phyloP scores from a whole-genome alignment of 148 eudicot species.

The Amaranthus cruentus region DNA sequence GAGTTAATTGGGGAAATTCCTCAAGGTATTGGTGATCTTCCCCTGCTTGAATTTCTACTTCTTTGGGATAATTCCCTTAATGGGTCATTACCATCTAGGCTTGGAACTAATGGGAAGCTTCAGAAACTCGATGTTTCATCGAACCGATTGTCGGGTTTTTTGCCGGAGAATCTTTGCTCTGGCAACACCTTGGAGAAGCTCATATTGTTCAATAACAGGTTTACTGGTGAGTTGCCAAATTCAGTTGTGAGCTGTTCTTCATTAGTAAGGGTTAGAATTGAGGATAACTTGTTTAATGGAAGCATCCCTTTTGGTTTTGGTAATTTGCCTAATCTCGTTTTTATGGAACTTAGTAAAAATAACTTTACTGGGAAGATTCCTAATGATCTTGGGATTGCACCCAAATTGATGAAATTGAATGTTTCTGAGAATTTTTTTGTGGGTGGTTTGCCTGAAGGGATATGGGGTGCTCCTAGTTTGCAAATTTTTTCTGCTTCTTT shows the following conservation, averaged over 20 bases:
- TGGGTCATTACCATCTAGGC: conserved; percentile 54
- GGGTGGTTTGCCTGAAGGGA: conserved; percentile 48
- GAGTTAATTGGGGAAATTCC: conserved; percentile 66
- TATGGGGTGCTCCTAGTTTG: conserved; percentile 67
- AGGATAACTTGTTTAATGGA: conserved; percentile 62
- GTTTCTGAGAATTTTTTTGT: conserved; percentile 49
- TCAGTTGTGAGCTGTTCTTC: conserved; percentile 70
- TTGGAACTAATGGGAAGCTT: conserved; percentile 58
- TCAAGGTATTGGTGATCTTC: conserved; percentile 55
- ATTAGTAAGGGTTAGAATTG: conserved; percentile 48
- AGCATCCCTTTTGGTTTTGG: conserved; percentile 69
- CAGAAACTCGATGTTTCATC: conserved; percentile 73
- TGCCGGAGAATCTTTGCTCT: conserved; percentile 59
- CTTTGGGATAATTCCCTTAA: conserved; percentile 80
- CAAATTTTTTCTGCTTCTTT: conserved; percentile 61
- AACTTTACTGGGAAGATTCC: conserved; percentile 64
- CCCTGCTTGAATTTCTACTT: conserved; percentile 35
- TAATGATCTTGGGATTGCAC: conserved; percentile 55
- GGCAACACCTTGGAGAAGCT: conserved; percentile 56
- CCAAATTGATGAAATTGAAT: conserved; percentile 45
- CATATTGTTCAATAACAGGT: conserved; percentile 55
- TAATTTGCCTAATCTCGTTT: conserved; percentile 49
- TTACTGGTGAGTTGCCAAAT: conserved; percentile 47
- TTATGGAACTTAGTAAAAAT: conserved; percentile 60
- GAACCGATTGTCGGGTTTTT: conserved; percentile 53